Conservation (phyloP, 2,329 filamentous ascomycete species). For the Microdochium trichocladiopsis region DNA sequence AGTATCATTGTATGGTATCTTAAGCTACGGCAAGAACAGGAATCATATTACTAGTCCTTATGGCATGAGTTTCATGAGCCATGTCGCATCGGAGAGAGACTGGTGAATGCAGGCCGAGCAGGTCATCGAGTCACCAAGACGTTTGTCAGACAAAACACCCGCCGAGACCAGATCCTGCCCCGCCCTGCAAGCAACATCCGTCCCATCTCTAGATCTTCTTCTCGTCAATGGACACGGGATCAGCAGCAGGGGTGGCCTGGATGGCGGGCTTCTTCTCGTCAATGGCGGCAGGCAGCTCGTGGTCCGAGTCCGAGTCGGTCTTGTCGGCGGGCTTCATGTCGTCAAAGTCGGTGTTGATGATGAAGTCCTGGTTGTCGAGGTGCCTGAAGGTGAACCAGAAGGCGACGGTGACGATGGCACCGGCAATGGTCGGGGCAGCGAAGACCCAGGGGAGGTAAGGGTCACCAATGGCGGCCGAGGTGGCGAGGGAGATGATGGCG, state of each 20-base stretch:
- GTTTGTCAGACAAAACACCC: too few species aligned
- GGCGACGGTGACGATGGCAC: constrained; percentile 14
- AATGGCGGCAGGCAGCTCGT: neutral
- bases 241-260: neutral
- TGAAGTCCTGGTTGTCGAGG: constrained; percentile 19
- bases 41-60: neutral
- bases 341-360: constrained; percentile 10
- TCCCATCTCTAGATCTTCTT: neutral
- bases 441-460: constrained; percentile 37
- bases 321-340: neutral
- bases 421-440: constrained; percentile 18
- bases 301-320: neutral
- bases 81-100: too few species aligned
- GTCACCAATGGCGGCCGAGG: constrained; percentile 34
- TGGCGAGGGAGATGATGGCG: constrained; percentile 54
- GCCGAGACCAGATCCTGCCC: too few species aligned
- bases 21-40: neutral
- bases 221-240: neutral
- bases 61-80: neutral
- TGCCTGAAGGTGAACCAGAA: constrained; percentile 20
- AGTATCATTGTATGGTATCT: neutral
- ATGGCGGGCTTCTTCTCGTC: neutral
- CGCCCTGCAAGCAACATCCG: too few species aligned
- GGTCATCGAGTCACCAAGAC: too few species aligned
- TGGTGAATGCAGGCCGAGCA: too few species aligned